Conservation (phyloP, 2,329 filamentous ascomycete species). For the Grosmannia clavigera region DNA sequence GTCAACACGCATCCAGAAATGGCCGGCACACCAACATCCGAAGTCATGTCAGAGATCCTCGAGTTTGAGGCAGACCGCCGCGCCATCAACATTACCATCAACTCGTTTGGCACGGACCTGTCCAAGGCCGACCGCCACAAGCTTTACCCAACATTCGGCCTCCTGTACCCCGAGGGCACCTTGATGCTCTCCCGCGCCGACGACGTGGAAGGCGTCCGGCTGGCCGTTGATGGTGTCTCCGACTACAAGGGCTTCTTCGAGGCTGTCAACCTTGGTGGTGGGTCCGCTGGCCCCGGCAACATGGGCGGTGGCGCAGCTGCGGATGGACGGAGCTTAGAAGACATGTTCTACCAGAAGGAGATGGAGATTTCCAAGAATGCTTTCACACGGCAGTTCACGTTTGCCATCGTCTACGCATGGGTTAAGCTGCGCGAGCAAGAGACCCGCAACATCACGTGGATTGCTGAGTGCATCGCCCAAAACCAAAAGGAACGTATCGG, state of each 20-base stretch:
- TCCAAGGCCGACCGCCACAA: slow-evolving; percentile 90
- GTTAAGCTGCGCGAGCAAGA: slow-evolving; percentile 98
- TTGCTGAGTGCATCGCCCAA: slow-evolving; percentile 97
- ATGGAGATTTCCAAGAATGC: slow-evolving; percentile 96
- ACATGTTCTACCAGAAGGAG: slow-evolving; percentile 98
- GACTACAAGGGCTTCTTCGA: slow-evolving; percentile 98
- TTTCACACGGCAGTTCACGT: slow-evolving; percentile 93
- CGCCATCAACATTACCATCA: slow-evolving; percentile 97
- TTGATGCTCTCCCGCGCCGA: slow-evolving; percentile 91
- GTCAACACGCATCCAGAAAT: slow-evolving; percentile 84
- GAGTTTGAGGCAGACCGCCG: slow-evolving; percentile 94
- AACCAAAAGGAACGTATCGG: slow-evolving; percentile 98
- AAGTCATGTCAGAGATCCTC: slow-evolving; percentile 91
- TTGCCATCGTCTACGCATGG: slow-evolving; percentile 93
- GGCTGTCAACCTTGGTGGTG: slow-evolving; percentile 66
- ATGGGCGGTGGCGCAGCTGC: slow-evolving; percentile 68
- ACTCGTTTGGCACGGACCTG: slow-evolving; percentile 95
- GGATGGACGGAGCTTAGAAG: slow-evolving; percentile 84
- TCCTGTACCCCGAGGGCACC: slow-evolving; percentile 85
- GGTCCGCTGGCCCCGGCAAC: slow-evolving; percentile 63
- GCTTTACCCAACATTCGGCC: slow-evolving; percentile 85
- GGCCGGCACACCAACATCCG: slow-evolving; percentile 74
- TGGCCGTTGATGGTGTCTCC: slow-evolving; percentile 83
- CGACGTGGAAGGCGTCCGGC: slow-evolving; percentile 82
- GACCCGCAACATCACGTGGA: slow-evolving; percentile 99